Evolutionary conservation across 768 basidiomycete species (phyloP).

Genomic region (Trametes coccinea): DNA sequence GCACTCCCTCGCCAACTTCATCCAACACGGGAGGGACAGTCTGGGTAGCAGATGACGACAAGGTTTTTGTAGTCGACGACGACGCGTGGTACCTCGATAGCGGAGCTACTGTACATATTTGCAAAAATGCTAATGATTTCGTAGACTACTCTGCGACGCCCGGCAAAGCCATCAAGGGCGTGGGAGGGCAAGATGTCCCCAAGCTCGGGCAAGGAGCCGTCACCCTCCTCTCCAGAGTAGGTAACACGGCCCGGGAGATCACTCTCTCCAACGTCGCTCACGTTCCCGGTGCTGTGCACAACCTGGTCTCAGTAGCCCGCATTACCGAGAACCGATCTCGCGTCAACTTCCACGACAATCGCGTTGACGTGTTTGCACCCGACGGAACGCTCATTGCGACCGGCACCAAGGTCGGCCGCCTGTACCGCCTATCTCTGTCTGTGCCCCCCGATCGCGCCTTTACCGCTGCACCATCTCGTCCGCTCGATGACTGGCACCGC

Average conservation of each 20-base stretch:
- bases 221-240: neutral
- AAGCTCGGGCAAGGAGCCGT: slow-evolving; percentile 13
- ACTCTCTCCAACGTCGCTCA: slow-evolving; percentile 17
- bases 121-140: slow-evolving; percentile 2
- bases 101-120: slow-evolving; percentile 7
- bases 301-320: slow-evolving; percentile 20
- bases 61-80: neutral
- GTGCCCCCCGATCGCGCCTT: neutral
- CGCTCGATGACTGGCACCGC: slow-evolving; percentile 21
- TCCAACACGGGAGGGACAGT: neutral
- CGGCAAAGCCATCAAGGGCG: slow-evolving; percentile 12
- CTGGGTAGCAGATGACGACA: neutral
- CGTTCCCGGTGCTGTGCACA: slow-evolving; percentile 17
- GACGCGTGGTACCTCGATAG: slow-evolving; percentile 21
- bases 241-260: neutral
- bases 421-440: neutral
- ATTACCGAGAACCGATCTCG: neutral
- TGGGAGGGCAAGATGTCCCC: slow-evolving; percentile 7
- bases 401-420: slow-evolving; percentile 1
- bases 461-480: neutral
- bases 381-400: neutral
- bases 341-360: neutral
- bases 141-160: slow-evolving; percentile 3
- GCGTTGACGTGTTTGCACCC: neutral
- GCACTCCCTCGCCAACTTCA: neutral